Conservation (phyloP, 2,329 filamentous ascomycete species). For the Fusarium tricinctum region DNA sequence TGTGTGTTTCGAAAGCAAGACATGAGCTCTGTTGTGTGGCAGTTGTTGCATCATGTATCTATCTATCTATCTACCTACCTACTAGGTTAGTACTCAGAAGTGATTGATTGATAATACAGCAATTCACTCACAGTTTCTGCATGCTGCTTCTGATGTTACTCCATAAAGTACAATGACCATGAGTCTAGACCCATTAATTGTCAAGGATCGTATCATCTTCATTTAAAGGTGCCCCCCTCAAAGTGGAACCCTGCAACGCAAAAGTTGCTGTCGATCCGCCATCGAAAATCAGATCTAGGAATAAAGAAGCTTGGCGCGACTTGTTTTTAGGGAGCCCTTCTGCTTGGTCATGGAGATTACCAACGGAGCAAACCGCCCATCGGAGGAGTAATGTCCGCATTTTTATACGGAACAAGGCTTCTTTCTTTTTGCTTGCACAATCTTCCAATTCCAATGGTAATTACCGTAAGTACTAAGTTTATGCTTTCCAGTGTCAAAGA, state of each 20-base stretch:
- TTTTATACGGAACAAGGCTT: neutral
- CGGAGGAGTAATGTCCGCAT: conserved; percentile 26
- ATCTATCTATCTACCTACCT: too few species aligned
- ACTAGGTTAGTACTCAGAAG: too few species aligned
- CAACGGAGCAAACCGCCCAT: conserved; percentile 30
- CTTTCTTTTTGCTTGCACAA: neutral
- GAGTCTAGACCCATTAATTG: conserved; percentile 22
- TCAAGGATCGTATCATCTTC: conserved; percentile 15
- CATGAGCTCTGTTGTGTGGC: too few species aligned
- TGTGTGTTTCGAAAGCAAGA: neutral
- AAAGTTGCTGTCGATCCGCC: conserved; percentile 34
- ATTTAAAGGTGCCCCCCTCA: conserved; percentile 13
- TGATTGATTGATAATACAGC: neutral
- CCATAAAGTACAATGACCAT: neutral
- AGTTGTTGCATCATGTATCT: too few species aligned
- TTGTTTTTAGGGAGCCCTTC: conserved; percentile 1
- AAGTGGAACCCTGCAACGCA: conserved; percentile 17
- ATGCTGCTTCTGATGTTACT: neutral
- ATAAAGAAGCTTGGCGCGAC: conserved; percentile 33
- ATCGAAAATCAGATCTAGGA: conserved; percentile 40
- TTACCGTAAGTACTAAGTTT: neutral
- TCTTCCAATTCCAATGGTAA: too few species aligned
- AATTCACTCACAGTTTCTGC: conserved; percentile 8
- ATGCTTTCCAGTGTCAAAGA: conserved; percentile 3
- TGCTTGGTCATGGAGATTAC: conserved; percentile 36